Evolutionary conservation across 2,329 filamentous ascomycete genomes (phyloP), one percentile per base, ranked within the genome.

Genomic region (Colletotrichum musae): DNA sequence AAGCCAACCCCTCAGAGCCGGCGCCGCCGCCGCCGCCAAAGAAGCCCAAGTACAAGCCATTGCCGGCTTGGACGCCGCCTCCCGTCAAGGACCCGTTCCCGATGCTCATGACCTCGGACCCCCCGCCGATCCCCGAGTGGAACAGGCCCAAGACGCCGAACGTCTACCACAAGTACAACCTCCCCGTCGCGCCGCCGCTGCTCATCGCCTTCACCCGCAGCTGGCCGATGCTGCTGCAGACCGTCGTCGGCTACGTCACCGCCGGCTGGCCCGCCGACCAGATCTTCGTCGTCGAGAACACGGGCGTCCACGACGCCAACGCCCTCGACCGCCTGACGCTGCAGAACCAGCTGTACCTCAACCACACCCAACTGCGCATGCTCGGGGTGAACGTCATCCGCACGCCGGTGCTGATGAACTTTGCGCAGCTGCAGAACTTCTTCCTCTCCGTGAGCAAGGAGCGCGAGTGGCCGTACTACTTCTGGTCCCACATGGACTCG

Each of bases 271-370:
- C 87, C 1, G 77, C 86, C 0, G 80, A 81, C 36, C 84, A 89
- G 70, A 89, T 90, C 67, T 86, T 86, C 69, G 83, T 90, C 2
- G 77, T 90, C 24, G 88, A 90, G 73, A 90, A 90, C 76, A 90
- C 85, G 2, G 87, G 87, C 7, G 84, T 85, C 15, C 86, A 88
- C 72, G 79, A 85, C 63, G 83, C 85, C 50, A 90, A 90, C 72
- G 75, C 79, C 21, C 76, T 80, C 10, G 83, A 81, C 1, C 77
- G 80, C 28, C 78, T 89, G 3, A 80, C 81, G 1, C 78, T 86
- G 1, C 84, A 89, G 70, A 88, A 90, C 68, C 87, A 87, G 0
- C 88, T 86, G 75, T 89, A 83, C 74, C 78, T 90, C 21, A 85
- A 89, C 75, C 85, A 90, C 72, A 80, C 79, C 1, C 77, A 81